Base-by-base conservation (phyloP, 1,284 basidiomycete genomes). In the Rhodotorula sp. region DNA sequence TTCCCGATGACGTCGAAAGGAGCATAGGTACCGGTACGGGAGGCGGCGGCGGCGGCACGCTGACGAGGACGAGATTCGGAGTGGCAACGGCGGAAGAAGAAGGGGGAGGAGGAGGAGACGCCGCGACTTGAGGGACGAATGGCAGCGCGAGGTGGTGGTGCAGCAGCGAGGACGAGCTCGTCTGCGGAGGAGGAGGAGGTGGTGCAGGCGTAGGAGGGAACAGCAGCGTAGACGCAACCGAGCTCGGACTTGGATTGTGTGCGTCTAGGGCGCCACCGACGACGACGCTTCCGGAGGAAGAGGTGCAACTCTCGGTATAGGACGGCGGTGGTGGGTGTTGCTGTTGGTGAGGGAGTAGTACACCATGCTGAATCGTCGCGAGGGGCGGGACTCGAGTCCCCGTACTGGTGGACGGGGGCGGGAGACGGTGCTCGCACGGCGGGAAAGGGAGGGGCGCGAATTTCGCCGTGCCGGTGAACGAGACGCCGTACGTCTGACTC, bases 401-500 rank as follows among this genome's bases (percentile, higher is more conserved):
- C 10, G 37, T 12, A 20, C 15, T 22, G 46, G 45, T 18, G 6
- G 30, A 20, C 10, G 53, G 60, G 4, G 66, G 66, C 3, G 66
- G 66, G 2, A 70, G 64, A 26, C 62, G 65, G 54, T 67, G 58
- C 45, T 67, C 69, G 22, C 45, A 22, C 4, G 65, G 33, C 0
- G 69, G 69, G 59, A 67, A 70, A 2, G 69, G 69, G 29, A 60
- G 56, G 17, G 22, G 42, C 7, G 58, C 37, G 6, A 60, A 46
- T n/a, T 53, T 59, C 29, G 51, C 58, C 17, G 55, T 51, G 45
- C 62, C 54, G 45, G 14, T 37, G 54, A 57, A 57, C 24, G 45
- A 49, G 55, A 49, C 54, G 45, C 54, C 26, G 24, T n/a, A 48
- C 37, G 62, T 12, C 45, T 57, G 15, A 6, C 53, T 54, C 37